Conservation (phyloP, 75 land plant genomes). For the Cunninghamia lanceolata region DNA sequence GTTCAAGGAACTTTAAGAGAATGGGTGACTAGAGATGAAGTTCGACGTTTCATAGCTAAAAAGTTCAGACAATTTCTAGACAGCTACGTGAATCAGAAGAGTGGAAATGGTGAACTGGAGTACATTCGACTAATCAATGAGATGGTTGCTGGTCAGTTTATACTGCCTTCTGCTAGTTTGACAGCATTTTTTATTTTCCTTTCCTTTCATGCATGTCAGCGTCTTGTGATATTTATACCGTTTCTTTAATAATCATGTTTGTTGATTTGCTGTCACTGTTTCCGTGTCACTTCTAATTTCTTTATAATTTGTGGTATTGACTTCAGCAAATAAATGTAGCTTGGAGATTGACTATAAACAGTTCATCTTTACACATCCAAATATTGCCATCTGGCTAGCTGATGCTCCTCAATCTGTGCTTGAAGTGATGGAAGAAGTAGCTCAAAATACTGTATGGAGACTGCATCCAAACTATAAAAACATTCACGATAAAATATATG, state of each 20-base stretch:
- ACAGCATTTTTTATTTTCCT: background rate
- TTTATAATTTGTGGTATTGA: background rate
- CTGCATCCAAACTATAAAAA: slow-evolving; percentile 84
- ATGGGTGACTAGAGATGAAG: slow-evolving; percentile 96
- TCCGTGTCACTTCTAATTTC: background rate
- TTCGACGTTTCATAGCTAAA: slow-evolving; percentile 84
- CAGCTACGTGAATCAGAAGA: slow-evolving; percentile 71
- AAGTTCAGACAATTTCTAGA: slow-evolving; percentile 84
- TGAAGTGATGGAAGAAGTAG: slow-evolving; percentile 96
- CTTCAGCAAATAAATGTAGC: slow-evolving; percentile 89
- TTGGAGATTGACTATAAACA: slow-evolving; percentile 90
- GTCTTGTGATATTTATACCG: background rate
- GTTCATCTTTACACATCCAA: slow-evolving; percentile 78
- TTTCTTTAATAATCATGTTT: background rate
- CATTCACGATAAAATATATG: slow-evolving; percentile 91
- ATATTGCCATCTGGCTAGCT: slow-evolving; percentile 95
- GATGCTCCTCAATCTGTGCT: slow-evolving; percentile 94
- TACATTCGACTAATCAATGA: slow-evolving; percentile 81
- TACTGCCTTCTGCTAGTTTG: background rate
- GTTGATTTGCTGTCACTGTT: background rate
- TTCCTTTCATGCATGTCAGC: background rate
- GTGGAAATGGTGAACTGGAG: slow-evolving; percentile 57
- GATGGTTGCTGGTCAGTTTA: slow-evolving; percentile 78
- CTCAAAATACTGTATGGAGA: slow-evolving; percentile 62
- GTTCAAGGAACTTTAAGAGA: slow-evolving; percentile 89